Evolutionary conservation across 768 basidiomycete species (phyloP), one percentile per base, ranked within the genome.

Genomic region (Termitomyces sp.): DNA sequence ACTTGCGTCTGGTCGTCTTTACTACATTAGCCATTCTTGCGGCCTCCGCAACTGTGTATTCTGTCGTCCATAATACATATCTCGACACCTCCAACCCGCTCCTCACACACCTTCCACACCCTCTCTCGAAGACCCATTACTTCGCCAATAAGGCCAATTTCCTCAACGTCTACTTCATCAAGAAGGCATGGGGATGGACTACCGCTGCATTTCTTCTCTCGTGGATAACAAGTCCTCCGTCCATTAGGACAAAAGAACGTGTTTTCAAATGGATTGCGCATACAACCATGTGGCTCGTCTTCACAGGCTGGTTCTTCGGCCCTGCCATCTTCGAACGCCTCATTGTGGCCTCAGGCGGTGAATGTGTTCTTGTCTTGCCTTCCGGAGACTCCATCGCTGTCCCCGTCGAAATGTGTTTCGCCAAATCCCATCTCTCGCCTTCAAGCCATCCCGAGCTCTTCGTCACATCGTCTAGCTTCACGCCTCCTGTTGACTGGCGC

Each of bases 111-210:
- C 81, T 88, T 14, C 83, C 89, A 0, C 90, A 92, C 62, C 87
- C 80, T 2, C 81, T 90, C 32, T 73, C 83, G 55, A 56, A 69
- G 11, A 71, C 85, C 0, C 77, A 89, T 69, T 87, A 86, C 71
- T 93, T 92, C 65, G 93, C 95, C 11, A 79, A 76, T 63, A 95
- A 95, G 70, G 72, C 79, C 62, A 98, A 95, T 67, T 48, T 81
- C 1, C 78, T 98, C 67, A 98, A 98, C 66, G 79, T 86, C 56
- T 75, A 82, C 64, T 95, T 96, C 73, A 92, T 95, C 68, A 98
- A 98, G 73, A 78, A 82, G 52, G 84, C 89, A 23, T 97, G 96
- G 95, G 92, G 75, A 0, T 97, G 95, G 94, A 95, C 94, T 1
- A 79, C 90, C 7, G 76, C 76, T 34, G 77, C 82, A 0, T 92